Percentiles rank a stretch among this genome's conserved stretches.
phyloP scores from a whole-genome alignment of 2,329 filamentous ascomycete species.

The Trichoderma sp. region DNA sequence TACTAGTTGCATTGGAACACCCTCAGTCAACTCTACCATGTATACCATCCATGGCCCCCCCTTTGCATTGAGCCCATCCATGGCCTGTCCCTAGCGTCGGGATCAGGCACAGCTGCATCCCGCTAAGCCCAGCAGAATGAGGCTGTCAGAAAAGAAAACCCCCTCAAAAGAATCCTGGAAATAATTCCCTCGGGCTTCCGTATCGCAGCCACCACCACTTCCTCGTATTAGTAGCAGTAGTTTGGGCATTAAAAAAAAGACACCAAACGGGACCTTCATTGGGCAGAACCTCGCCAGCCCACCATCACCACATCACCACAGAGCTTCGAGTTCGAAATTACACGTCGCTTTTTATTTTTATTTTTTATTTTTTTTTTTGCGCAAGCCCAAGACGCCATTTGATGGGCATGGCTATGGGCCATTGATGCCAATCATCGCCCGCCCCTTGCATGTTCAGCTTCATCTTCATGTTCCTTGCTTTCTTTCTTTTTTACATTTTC shows the following conservation, averaged over 20 bases:
- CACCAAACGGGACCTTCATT: background rate
- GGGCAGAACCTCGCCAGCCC: background rate
- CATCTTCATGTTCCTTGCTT: too few relatives aligned
- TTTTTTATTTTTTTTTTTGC: too few relatives aligned
- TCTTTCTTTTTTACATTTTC: background rate
- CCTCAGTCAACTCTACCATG: too few relatives aligned
- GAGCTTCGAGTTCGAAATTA: too few relatives aligned
- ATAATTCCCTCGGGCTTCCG: background rate
- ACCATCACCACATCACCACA: background rate
- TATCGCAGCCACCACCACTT: background rate
- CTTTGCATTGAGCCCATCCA: too few relatives aligned
- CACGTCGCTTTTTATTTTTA: too few relatives aligned
- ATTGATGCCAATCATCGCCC: background rate
- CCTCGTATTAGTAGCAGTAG: background rate
- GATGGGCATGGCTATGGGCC: background rate
- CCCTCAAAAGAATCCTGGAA: background rate
- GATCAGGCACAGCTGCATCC: slow-evolving; percentile 20
- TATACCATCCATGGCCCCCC: too few relatives aligned
- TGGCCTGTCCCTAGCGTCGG: background rate
- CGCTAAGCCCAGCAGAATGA: slow-evolving; percentile 3
- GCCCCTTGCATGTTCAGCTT: background rate
- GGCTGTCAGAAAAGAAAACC: too few relatives aligned
- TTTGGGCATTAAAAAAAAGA: background rate
- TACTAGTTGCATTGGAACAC: too few relatives aligned
- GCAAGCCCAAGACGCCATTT: background rate